Evolutionary conservation across 75 land plant genomes (phyloP).

Genomic region (Selaginella tamariscina): DNA sequence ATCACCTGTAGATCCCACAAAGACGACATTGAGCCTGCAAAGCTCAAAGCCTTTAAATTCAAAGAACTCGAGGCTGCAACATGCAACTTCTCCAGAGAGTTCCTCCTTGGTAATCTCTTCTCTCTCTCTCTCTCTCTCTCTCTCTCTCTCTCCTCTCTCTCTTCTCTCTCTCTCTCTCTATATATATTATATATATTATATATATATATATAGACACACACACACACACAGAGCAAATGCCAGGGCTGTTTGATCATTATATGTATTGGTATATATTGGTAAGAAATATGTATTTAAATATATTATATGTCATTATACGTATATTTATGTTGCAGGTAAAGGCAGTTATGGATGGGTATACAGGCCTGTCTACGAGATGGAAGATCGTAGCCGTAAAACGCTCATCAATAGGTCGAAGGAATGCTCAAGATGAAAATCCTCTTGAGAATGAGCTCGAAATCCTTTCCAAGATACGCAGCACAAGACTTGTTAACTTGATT

Average conservation of each 20-base stretch:
- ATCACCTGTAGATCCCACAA: slow-evolving; percentile 8
- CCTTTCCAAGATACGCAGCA: slow-evolving; percentile 48
- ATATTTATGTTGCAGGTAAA: too few relatives aligned
- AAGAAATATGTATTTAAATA: too few relatives aligned
- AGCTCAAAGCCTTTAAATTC: slow-evolving; percentile 23
- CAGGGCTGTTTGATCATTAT: too few relatives aligned
- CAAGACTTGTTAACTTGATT: slow-evolving; percentile 60
- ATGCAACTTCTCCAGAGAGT: slow-evolving; percentile 31
- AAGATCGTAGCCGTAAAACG: slow-evolving; percentile 51
- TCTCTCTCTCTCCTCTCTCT: too few relatives aligned
- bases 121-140: too few relatives aligned
- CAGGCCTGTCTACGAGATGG: slow-evolving; percentile 42
- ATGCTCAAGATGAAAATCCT: slow-evolving; percentile 23
- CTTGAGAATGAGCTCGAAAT: slow-evolving; percentile 77
- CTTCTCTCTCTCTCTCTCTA: too few relatives aligned
- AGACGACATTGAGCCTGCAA: background rate
- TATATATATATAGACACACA: too few relatives aligned
- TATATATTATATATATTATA: too few relatives aligned
- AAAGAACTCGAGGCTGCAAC: slow-evolving; percentile 48
- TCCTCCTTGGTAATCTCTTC: slow-evolving; percentile 54
- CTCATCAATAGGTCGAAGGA: slow-evolving; percentile 27
- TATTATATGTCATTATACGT: too few relatives aligned
- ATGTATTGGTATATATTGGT: too few relatives aligned
- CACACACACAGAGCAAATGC: too few relatives aligned
- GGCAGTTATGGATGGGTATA: slow-evolving; percentile 70